Evolutionary conservation across 2,329 filamentous ascomycete species (phyloP).

Genomic region (Setomelanomma holmii): DNA sequence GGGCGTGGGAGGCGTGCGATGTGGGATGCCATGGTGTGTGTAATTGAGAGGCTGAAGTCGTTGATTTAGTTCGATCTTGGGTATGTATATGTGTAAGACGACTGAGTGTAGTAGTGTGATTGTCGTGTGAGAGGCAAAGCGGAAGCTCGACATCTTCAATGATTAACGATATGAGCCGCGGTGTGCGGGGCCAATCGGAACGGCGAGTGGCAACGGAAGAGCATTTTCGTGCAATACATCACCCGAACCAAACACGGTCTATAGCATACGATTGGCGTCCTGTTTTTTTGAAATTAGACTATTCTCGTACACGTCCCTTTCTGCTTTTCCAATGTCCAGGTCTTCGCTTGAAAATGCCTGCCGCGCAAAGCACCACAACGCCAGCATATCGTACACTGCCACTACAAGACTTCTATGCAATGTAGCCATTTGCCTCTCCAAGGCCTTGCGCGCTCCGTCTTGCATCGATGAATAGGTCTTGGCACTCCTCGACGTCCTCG

Average conservation of each 20-base stretch:
- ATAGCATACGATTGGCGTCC: background rate
- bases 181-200: slow-evolving; percentile 30
- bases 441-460: slow-evolving; percentile 53
- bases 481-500: slow-evolving; percentile 63
- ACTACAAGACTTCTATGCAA: slow-evolving; percentile 28
- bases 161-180: slow-evolving; percentile 11
- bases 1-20: slow-evolving; percentile 31
- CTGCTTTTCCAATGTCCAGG: slow-evolving; percentile 12
- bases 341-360: slow-evolving; percentile 9
- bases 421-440: slow-evolving; percentile 39
- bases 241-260: background rate
- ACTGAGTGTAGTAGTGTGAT: too few relatives aligned
- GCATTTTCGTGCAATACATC: slow-evolving; percentile 1
- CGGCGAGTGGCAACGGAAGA: slow-evolving; percentile 26
- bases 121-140: slow-evolving; percentile 6
- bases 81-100: too few relatives aligned
- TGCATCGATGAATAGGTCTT: slow-evolving; percentile 57
- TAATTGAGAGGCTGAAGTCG: background rate
- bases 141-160: slow-evolving; percentile 8
- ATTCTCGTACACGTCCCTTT: slow-evolving; percentile 6
- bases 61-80: too few relatives aligned
- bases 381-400: slow-evolving; percentile 19
- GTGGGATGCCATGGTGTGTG: slow-evolving; percentile 8
- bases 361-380: slow-evolving; percentile 13
- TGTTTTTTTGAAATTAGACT: slow-evolving; percentile 2